Percentiles rank a stretch among this genome's conserved stretches.
Conservation (phyloP, 1,139 yeast genomes). For the Insectozyma bohioensis region DNA sequence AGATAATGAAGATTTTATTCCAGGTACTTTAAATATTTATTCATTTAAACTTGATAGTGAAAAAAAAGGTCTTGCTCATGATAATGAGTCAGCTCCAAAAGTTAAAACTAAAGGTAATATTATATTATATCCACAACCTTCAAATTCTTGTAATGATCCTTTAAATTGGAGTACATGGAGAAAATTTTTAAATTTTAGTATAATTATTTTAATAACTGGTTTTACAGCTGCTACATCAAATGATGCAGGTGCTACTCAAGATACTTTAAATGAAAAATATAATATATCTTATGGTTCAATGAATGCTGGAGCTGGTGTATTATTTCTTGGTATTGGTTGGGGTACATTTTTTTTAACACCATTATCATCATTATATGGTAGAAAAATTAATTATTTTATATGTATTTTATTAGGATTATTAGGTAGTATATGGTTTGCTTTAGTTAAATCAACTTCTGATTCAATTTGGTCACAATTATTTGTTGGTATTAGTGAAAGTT, state of each 20-base stretch:
- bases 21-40: slow-evolving; percentile 62
- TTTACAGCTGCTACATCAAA: slow-evolving; percentile 83
- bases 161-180: slow-evolving; percentile 50
- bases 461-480: slow-evolving; percentile 81
- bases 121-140: slow-evolving; percentile 42
- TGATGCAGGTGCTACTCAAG: slow-evolving; percentile 79
- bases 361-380: slow-evolving; percentile 68
- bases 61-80: slow-evolving; percentile 20
- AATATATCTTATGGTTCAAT: slow-evolving; percentile 70
- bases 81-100: slow-evolving; percentile 9
- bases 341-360: slow-evolving; percentile 71
- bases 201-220: slow-evolving; percentile 68
- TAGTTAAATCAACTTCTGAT: slow-evolving; percentile 55
- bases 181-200: slow-evolving; percentile 56
- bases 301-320: slow-evolving; percentile 83
- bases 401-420: slow-evolving; percentile 61
- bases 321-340: slow-evolving; percentile 73
- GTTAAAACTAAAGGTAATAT: slow-evolving; percentile 27
- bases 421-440: slow-evolving; percentile 77
- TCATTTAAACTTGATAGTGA: slow-evolving; percentile 20
- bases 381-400: slow-evolving; percentile 65
- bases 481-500: slow-evolving; percentile 79
- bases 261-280: slow-evolving; percentile 59
- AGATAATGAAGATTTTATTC: slow-evolving; percentile 47
- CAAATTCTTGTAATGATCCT: slow-evolving; percentile 48